Percentiles rank a stretch among this genome's conserved stretches.
Evolutionary conservation across 164 flowering plant genomes (phyloP).

Genomic region (Vitis rupestris): DNA sequence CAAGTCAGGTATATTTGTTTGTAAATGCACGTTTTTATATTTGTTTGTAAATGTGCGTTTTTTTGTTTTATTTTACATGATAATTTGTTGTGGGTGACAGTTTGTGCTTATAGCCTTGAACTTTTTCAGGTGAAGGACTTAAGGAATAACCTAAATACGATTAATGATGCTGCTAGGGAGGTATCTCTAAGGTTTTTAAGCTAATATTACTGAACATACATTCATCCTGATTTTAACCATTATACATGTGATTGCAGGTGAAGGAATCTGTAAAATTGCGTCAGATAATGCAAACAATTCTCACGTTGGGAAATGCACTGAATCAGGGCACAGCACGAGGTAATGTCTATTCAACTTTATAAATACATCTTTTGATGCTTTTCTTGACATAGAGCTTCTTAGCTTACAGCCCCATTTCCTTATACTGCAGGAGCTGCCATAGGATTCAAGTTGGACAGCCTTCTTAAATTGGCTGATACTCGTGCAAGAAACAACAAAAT

Average conservation of each 20-base stretch:
- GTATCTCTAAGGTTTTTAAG: conserved; percentile 30
- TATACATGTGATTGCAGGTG: conserved; percentile 51
- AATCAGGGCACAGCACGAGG: conserved; percentile 99
- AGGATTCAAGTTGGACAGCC: conserved; percentile 98
- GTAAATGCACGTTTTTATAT: not conserved
- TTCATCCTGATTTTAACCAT: conserved; percentile 7
- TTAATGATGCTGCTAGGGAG: conserved; percentile 81
- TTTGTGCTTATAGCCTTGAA: conserved; percentile 1
- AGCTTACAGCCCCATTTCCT: not conserved
- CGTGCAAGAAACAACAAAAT: conserved; percentile 96
- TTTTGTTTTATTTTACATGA: not conserved
- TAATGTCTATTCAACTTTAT: conserved; percentile 17
- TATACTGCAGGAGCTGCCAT: conserved; percentile 83
- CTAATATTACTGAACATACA: not conserved
- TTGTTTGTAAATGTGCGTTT: conserved; percentile 2
- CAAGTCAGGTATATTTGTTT: conserved; percentile 61
- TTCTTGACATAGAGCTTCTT: not conserved
- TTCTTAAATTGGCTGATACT: conserved; percentile 95
- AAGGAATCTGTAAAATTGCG: conserved; percentile 85
- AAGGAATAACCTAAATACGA: conserved; percentile 56
- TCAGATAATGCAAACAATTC: conserved; percentile 96
- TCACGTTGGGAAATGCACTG: conserved; percentile 94
- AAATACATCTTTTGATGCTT: not conserved
- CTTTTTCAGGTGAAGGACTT: conserved; percentile 75
- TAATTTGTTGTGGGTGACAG: not conserved